These are phyloP conservation scores for Secale cereale DNA, from an alignment of 176 grass and related monocot species.

Conservation along the genomic window DNA sequence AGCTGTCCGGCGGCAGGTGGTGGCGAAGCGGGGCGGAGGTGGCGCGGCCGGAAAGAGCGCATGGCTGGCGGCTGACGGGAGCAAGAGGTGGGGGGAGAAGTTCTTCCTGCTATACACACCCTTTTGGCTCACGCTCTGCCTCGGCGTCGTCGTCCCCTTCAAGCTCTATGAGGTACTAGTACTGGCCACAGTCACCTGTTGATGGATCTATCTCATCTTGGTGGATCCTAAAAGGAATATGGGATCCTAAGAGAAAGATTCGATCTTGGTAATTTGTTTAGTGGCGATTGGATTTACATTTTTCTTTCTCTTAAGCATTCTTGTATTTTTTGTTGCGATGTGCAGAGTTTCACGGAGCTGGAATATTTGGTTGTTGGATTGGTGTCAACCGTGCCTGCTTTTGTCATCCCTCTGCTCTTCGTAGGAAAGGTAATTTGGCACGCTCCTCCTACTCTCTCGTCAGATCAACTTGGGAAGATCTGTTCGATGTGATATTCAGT, in stretches of 20 bases:
- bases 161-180: constrained; percentile 81
- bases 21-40: background rate
- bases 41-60: constrained; percentile 17
- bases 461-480: background rate
- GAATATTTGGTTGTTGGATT: constrained; percentile 83
- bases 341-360: constrained; percentile 85
- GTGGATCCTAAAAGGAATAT: background rate
- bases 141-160: constrained; percentile 77
- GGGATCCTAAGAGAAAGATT: background rate
- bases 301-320: background rate
- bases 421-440: constrained; percentile 64
- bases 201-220: background rate
- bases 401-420: constrained; percentile 71
- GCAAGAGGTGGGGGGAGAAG: constrained; percentile 91
- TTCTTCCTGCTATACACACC: constrained; percentile 95
- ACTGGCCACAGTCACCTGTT: too few relatives aligned
- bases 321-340: constrained; percentile 9
- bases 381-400: constrained; percentile 72
- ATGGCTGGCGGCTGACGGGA: constrained; percentile 70
- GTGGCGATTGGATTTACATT: background rate
- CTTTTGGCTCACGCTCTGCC: constrained; percentile 87
- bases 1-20: constrained; percentile 14
- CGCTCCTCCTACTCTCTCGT: background rate
- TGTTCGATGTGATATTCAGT: background rate
- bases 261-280: background rate